These are phyloP conservation scores for Mycena citricolor DNA, from an alignment of 1,284 basidiomycete genomes.

Conservation along the genomic window DNA sequence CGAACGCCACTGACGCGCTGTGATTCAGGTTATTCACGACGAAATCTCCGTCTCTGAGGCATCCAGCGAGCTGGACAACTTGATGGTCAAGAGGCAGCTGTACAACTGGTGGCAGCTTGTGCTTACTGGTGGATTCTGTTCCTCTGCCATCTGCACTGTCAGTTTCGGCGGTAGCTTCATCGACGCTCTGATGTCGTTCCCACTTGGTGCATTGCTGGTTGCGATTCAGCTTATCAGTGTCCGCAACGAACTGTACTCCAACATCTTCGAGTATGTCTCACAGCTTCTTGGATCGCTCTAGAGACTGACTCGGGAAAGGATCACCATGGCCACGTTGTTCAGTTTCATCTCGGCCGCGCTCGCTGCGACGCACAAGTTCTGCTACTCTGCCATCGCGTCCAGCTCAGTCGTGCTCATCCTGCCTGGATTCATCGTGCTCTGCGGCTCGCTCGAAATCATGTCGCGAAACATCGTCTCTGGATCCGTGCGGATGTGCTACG, in stretches of 20 bases:
- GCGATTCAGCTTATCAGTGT: slow-evolving; percentile 74
- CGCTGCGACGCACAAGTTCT: slow-evolving; percentile 71
- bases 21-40: slow-evolving; percentile 77
- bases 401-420: slow-evolving; percentile 86
- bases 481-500: slow-evolving; percentile 84
- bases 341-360: slow-evolving; percentile 83
- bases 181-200: slow-evolving; percentile 75
- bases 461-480: slow-evolving; percentile 79
- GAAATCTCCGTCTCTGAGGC: slow-evolving; percentile 82
- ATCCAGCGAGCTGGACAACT: slow-evolving; percentile 65
- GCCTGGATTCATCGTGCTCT: slow-evolving; percentile 80
- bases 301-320: slow-evolving; percentile 37
- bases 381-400: slow-evolving; percentile 85
- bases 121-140: slow-evolving; percentile 81
- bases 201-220: slow-evolving; percentile 80
- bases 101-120: slow-evolving; percentile 70
- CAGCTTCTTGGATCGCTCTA: not conserved
- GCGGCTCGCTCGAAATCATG: slow-evolving; percentile 80
- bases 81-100: slow-evolving; percentile 70
- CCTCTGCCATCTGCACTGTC: slow-evolving; percentile 74
- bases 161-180: slow-evolving; percentile 78
- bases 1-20: not conserved
- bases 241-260: slow-evolving; percentile 81
- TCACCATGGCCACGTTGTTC: slow-evolving; percentile 76
- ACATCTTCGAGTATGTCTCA: slow-evolving; percentile 74